These are phyloP conservation scores for Aphanoascus verrucosus DNA, from an alignment of 2,329 filamentous ascomycete species.

Conservation along the genomic window DNA sequence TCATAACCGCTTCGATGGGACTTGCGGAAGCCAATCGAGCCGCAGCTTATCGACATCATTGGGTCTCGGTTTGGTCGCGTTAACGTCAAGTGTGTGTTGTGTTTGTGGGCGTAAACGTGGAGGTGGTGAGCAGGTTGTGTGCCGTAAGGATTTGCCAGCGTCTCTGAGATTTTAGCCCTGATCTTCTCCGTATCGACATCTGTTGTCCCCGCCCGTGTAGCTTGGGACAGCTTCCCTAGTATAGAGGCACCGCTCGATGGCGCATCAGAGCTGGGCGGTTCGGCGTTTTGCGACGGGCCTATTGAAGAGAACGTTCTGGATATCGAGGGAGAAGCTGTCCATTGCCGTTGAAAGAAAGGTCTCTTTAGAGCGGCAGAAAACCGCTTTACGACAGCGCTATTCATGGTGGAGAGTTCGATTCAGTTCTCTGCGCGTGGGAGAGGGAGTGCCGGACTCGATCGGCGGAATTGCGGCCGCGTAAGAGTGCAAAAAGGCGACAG, in stretches of 20 bases:
- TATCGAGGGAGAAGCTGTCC: background rate
- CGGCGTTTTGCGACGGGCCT: background rate
- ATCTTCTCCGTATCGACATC: background rate
- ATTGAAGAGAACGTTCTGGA: conserved; percentile 7
- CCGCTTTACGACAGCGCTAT: conserved; percentile 2
- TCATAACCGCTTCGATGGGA: conserved; percentile 72
- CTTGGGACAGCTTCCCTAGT: conserved; percentile 5
- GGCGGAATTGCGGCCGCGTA: background rate
- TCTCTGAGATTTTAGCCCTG: conserved; percentile 1
- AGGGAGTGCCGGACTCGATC: background rate
- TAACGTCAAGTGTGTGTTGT: conserved; percentile 91
- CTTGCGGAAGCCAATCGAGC: conserved; percentile 88
- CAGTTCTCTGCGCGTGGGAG: background rate
- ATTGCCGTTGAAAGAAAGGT: background rate
- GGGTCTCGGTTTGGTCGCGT: conserved; percentile 69
- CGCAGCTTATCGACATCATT: conserved; percentile 68
- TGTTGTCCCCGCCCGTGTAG: background rate
- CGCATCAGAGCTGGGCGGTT: background rate
- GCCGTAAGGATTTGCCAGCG: conserved; percentile 5
- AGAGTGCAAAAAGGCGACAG: background rate
- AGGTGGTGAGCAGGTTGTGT: conserved; percentile 49
- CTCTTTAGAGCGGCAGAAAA: background rate
- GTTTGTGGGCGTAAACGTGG: conserved; percentile 75
- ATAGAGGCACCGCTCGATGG: background rate
- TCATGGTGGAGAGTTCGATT: background rate